Percentiles rank a stretch among this genome's conserved stretches.
Conservation (phyloP, 1,284 basidiomycete genomes). For the Melampsora abietis-canadensis region DNA sequence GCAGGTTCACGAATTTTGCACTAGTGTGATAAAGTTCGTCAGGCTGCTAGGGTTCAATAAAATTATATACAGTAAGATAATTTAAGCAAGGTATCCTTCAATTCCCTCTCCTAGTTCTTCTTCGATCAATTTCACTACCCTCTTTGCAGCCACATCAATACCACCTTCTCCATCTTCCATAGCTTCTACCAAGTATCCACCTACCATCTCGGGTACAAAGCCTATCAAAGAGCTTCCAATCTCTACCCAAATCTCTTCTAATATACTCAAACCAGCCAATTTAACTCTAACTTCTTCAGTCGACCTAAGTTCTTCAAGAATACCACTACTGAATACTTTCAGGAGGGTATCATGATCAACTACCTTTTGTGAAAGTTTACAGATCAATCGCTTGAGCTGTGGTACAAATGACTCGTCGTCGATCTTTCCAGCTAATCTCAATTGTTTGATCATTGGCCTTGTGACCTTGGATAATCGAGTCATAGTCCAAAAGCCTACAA, state of each 20-base stretch:
- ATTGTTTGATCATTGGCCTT: conserved; percentile 48
- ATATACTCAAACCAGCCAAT: conserved; percentile 67
- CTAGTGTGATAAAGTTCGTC: background rate
- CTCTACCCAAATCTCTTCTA: conserved; percentile 69
- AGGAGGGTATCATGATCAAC: conserved; percentile 81
- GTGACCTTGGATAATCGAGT: conserved; percentile 48
- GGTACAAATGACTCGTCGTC: conserved; percentile 59
- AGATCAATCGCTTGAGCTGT: conserved; percentile 61
- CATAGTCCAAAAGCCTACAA: conserved; percentile 51
- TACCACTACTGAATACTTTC: conserved; percentile 59
- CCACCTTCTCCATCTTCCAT: conserved; percentile 33
- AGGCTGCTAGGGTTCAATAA: background rate
- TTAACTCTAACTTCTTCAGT: conserved; percentile 65
- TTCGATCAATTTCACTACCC: conserved; percentile 40
- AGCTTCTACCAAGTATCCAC: conserved; percentile 39
- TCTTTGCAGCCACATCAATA: conserved; percentile 34
- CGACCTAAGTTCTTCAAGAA: conserved; percentile 27
- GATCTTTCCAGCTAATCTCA: conserved; percentile 39
- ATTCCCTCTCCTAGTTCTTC: conserved; percentile 42
- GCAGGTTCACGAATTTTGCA: background rate
- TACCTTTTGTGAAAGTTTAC: conserved; percentile 65
- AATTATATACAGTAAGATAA: background rate
- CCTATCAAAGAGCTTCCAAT: conserved; percentile 63
- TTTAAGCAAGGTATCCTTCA: conserved; percentile 39
- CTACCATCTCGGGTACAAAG: conserved; percentile 58